These are phyloP conservation scores for Yamadazyma nakazawae DNA, from an alignment of 805 yeast species.

Conservation along the genomic window DNA sequence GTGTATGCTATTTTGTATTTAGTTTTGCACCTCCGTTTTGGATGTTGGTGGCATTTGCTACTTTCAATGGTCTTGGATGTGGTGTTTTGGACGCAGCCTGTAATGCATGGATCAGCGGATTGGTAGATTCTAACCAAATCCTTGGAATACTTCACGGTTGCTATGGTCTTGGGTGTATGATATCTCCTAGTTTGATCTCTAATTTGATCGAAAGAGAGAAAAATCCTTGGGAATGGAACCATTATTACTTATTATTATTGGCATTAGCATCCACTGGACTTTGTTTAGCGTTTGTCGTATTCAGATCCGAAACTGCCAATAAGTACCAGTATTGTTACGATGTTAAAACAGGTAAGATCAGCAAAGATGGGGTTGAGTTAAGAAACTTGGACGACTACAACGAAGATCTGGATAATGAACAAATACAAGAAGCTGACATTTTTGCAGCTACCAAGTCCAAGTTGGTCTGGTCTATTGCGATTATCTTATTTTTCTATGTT, in stretches of 20 bases:
- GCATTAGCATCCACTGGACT: conserved; percentile 22
- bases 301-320: conserved; percentile 42
- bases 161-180: conserved; percentile 53
- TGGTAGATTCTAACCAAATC: conserved; percentile 47
- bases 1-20: conserved; percentile 37
- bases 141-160: conserved; percentile 51
- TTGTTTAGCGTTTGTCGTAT: conserved; percentile 23
- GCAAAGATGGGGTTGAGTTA: conserved; percentile 6
- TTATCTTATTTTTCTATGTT: conserved; percentile 44
- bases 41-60: conserved; percentile 37
- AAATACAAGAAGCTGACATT: conserved; percentile 12
- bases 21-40: conserved; percentile 40
- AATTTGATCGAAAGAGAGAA: conserved; percentile 33
- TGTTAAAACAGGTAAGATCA: conserved; percentile 11
- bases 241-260: conserved; percentile 40
- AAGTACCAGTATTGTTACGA: conserved; percentile 35
- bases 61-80: conserved; percentile 50
- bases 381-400: not conserved
- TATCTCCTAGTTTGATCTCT: conserved; percentile 47
- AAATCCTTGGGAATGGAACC: conserved; percentile 46
- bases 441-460: conserved; percentile 32
- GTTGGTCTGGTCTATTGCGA: conserved; percentile 39
- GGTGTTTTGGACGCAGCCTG: conserved; percentile 57
- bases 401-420: not conserved
- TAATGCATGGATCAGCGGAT: conserved; percentile 50